A percentile compares a stretch with the other conserved stretches of the same genome.
Evolutionary conservation across 1,284 basidiomycete genomes (phyloP).

Genomic region (Meira miltonrushii): DNA sequence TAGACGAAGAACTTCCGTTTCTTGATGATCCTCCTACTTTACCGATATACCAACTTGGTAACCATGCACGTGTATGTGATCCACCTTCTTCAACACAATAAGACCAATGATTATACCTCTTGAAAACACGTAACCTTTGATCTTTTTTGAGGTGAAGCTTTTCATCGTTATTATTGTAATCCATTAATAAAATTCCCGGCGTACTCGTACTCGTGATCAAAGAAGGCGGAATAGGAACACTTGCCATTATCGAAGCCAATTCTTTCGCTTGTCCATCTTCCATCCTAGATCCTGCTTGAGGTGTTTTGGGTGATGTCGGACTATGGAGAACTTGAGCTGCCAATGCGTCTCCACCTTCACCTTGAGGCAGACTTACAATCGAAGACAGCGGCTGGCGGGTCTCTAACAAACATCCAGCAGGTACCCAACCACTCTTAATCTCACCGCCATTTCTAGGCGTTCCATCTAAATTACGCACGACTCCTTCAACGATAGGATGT

Average conservation of each 20-base stretch:
- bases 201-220: slow-evolving; percentile 89
- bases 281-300: not conserved
- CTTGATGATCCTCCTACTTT: slow-evolving; percentile 1
- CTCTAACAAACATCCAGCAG: slow-evolving; percentile 78
- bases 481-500: slow-evolving; percentile 70
- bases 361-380: slow-evolving; percentile 38
- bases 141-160: slow-evolving; percentile 80
- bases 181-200: slow-evolving; percentile 88
- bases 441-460: slow-evolving; percentile 60
- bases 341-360: not conserved
- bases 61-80: slow-evolving; percentile 43
- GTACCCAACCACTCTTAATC: slow-evolving; percentile 52
- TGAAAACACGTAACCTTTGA: slow-evolving; percentile 83
- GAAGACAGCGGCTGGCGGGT: slow-evolving; percentile 56
- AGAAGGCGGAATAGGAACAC: slow-evolving; percentile 69
- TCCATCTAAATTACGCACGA: slow-evolving; percentile 72
- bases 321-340: not conserved
- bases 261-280: not conserved
- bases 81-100: slow-evolving; percentile 57
- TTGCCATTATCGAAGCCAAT: slow-evolving; percentile 32
- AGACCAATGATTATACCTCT: slow-evolving; percentile 92
- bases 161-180: slow-evolving; percentile 67
- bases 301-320: slow-evolving; percentile 1
- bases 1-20: not conserved
- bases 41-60: slow-evolving; percentile 47